These are phyloP conservation scores for Leptographium procerum DNA, from an alignment of 2,329 filamentous ascomycete species.

Conservation along the genomic window DNA sequence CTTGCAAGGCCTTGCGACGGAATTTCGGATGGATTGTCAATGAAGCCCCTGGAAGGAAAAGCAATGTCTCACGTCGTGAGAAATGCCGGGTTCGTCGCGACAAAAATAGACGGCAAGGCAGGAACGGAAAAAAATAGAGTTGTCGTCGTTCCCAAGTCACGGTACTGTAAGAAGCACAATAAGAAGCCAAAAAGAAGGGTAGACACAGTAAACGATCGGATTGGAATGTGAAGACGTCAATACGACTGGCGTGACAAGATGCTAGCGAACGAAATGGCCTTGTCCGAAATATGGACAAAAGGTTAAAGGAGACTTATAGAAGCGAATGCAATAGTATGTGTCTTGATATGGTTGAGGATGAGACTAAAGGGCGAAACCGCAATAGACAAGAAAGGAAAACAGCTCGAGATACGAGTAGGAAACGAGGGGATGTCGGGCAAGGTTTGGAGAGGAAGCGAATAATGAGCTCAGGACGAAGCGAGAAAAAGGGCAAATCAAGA, in stretches of 20 bases:
- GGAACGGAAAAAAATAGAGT: constrained; percentile 3
- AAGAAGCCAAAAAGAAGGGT: neutral
- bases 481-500: neutral
- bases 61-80: constrained; percentile 4
- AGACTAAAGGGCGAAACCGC: neutral
- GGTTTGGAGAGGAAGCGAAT: neutral
- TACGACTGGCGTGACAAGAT: neutral
- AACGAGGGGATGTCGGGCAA: neutral
- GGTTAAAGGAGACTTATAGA: neutral
- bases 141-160: constrained; percentile 8
- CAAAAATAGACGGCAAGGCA: neutral
- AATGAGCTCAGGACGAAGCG: neutral
- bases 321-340: neutral
- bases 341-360: neutral
- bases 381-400: neutral
- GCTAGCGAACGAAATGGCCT: neutral
- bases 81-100: neutral
- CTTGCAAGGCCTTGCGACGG: neutral
- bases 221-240: neutral
- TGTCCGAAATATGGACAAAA: neutral
- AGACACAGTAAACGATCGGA: neutral
- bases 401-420: neutral
- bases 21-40: neutral
- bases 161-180: neutral
- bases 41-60: neutral